phyloP scores from a whole-genome alignment of 73 alveolate species.

The Effrenium voratum region DNA sequence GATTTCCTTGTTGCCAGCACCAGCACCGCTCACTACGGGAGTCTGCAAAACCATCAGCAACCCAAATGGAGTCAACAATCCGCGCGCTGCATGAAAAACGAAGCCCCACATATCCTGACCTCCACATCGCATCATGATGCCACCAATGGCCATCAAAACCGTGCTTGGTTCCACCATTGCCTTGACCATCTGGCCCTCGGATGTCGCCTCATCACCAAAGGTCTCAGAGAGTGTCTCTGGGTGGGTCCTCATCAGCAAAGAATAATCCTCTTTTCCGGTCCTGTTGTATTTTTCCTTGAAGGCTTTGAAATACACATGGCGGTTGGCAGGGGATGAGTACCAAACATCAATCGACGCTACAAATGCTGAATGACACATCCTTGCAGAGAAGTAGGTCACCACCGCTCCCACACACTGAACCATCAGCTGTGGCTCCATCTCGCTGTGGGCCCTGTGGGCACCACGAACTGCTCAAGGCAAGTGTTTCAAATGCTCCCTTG shows the following conservation, averaged over 20 bases:
- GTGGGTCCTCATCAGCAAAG: slow-evolving; percentile 54
- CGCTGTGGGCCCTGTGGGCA: background rate
- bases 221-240: slow-evolving; percentile 81
- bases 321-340: slow-evolving; percentile 69
- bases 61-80: slow-evolving; percentile 71
- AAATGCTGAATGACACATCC: slow-evolving; percentile 85
- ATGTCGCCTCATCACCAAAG: slow-evolving; percentile 79
- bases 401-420: slow-evolving; percentile 88
- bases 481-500: no score
- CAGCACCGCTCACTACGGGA: slow-evolving; percentile 72
- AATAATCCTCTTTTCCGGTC: slow-evolving; percentile 72
- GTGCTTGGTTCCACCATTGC: slow-evolving; percentile 80
- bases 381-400: slow-evolving; percentile 56
- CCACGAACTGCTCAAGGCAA: no score
- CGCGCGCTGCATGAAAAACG: slow-evolving; percentile 79
- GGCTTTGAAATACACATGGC: slow-evolving; percentile 54
- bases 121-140: slow-evolving; percentile 90
- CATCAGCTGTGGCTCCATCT: slow-evolving; percentile 74
- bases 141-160: slow-evolving; percentile 78
- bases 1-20: slow-evolving; percentile 49
- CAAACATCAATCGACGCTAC: slow-evolving; percentile 87
- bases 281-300: slow-evolving; percentile 48
- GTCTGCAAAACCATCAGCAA: slow-evolving; percentile 76
- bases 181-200: slow-evolving; percentile 91
- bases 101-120: slow-evolving; percentile 92